Conservation (phyloP, 306 rosid species). For the Pueraria montana region DNA sequence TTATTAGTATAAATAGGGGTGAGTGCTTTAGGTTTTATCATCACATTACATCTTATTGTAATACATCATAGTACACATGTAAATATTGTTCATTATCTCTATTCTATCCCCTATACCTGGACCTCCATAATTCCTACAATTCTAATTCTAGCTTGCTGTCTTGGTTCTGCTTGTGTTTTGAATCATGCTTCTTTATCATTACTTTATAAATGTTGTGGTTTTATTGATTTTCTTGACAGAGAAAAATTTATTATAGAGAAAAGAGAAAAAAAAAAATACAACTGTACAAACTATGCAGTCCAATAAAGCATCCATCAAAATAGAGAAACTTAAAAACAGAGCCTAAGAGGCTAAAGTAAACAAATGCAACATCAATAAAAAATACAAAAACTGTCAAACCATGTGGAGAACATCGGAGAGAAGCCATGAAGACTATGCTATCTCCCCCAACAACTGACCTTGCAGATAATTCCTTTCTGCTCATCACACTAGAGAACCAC, state of each 20-base stretch:
- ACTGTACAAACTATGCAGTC: not conserved
- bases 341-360: not conserved
- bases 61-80: not conserved
- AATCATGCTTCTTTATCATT: slow-evolving; percentile 10
- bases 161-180: slow-evolving; percentile 38
- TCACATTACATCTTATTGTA: not conserved
- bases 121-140: not conserved
- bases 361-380: not conserved
- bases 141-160: not conserved
- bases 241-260: not conserved
- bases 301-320: not conserved
- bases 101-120: not conserved
- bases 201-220: slow-evolving; percentile 17
- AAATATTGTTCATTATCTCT: not conserved
- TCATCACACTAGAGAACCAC: not conserved
- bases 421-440: not conserved
- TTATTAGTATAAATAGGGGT: not conserved
- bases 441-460: not conserved
- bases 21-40: not conserved
- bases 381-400: not conserved
- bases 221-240: slow-evolving; percentile 18
- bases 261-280: not conserved
- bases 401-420: not conserved
- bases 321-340: not conserved
- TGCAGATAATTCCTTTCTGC: not conserved